Base-by-base conservation (phyloP, 179 eudicot genomes). In the Spergularia azorica region DNA sequence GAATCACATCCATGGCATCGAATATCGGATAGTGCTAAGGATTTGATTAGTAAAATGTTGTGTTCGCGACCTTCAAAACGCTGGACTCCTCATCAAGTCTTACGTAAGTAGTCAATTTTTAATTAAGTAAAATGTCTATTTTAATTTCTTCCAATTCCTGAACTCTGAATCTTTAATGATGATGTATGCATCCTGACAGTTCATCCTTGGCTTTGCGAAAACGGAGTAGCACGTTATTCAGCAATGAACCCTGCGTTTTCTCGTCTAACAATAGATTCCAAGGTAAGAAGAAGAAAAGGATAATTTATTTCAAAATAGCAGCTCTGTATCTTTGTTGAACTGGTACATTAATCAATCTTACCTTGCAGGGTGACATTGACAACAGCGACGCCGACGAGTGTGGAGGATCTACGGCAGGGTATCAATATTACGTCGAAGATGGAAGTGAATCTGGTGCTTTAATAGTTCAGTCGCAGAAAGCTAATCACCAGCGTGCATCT, bases 1-100 rank as follows among this genome's bases (percentile, higher is more conserved):
- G 71, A 75, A 36, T 74, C 78, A 26, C 38, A 69, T 9, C 79
- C 79, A 58, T 79, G 82, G 82, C 82, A 71, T 7, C 56, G 38
- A n/a, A 74, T 79, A 60, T 79, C 82, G 56, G 74, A 70, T 61
- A 80, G 76, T 63, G 83, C 83, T 9, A 80, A 80, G 79, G 76
- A 80, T 70, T 70, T 80, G 36, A 70, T 70, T 43, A 18, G 59
- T 39, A 52, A 51, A 41, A 70, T 70, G 73, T 16, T 70, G 41
- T 51, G 73, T 70, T 21, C 5, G 6, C 9, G 17, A 9, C 73
- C 73, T 70, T 48, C 57, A 18, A 41, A 70, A 51, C 73, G 73
- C 16, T 70, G 51, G 38, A 51, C 73, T 18, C 60, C 60, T 5
- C 14, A 20, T 52, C 38, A 70, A 51, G 73, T 70, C n/a, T 20